Evolutionary conservation across 2,329 filamentous ascomycete species (phyloP), one percentile per base, ranked within the genome.

Genomic region (Ophiocordyceps camponoti-saundersi): DNA sequence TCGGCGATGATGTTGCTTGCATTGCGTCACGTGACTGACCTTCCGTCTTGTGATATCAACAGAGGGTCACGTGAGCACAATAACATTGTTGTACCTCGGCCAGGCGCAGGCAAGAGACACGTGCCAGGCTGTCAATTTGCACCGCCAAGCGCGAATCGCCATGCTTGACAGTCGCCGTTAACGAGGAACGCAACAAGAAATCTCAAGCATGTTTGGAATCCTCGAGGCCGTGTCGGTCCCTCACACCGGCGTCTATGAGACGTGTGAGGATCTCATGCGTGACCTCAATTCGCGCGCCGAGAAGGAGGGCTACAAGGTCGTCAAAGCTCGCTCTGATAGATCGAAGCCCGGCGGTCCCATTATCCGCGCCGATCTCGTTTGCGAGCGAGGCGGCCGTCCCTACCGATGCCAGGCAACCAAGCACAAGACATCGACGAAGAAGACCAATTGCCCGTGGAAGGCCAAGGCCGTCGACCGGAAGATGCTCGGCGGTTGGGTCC

Each of bases 381-480:
- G 66, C 53, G 63, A 69, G 51, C 62, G 66, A 43, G 66, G 66
- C 44, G 65, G 66, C 22, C 58, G 65, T 39, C 63, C 66, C 11
- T 69, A 69, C 53, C 64, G 65, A 42, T 66, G 64, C 50, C 60
- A 61, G 54, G 66, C 66, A 7, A 69, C 64, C 6, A 67, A 67
- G 55, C 64, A 66, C 51, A 68, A 68, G 54, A 66, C 66, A 7
- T 62, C 64, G 22, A 69, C 66, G 8, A 69, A 69, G 53, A 69
- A 69, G 57, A 69, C 65, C 0, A 62, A 65, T 44, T 69, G 66
- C 22, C 66, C 65, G 5, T 69, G 66, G 66, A 67, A 66, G 50
- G 66, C 65, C 29, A 69, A 68, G 49, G 65, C 65, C 1, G 66
- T 68, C 8, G 59, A 67, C 46, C 63, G 65, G 10, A 69, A 68